Evolutionary conservation across 2,329 filamentous ascomycete genomes (phyloP).

Genomic region (Hirsutella thompsonii): DNA sequence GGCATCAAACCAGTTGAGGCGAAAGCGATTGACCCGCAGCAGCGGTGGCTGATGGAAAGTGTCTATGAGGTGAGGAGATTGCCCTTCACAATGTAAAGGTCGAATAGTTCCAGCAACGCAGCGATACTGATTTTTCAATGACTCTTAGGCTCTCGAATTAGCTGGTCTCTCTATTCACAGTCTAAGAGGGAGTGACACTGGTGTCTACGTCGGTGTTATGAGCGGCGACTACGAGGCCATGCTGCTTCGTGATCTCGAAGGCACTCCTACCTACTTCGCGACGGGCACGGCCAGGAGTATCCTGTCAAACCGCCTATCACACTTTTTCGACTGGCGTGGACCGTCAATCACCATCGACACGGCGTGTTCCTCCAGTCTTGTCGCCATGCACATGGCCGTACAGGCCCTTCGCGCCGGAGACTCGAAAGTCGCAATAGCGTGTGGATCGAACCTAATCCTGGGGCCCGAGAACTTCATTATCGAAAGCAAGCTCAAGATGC

Average conservation of each 20-base stretch:
- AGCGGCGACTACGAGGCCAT: slow-evolving; percentile 23
- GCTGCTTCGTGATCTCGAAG: slow-evolving; percentile 8
- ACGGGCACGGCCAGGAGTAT: slow-evolving; percentile 27
- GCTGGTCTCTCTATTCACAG: not conserved
- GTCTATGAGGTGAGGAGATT: too few relatives aligned
- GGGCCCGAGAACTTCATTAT: slow-evolving; percentile 8
- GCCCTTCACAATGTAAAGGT: too few relatives aligned
- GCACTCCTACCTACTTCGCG: slow-evolving; percentile 21
- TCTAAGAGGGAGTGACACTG: slow-evolving; percentile 9
- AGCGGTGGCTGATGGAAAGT: slow-evolving; percentile 25
- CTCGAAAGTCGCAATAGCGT: slow-evolving; percentile 20
- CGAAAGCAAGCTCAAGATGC: slow-evolving; percentile 4
- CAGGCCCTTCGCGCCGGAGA: slow-evolving; percentile 12
- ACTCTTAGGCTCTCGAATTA: slow-evolving; percentile 22
- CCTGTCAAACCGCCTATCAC: slow-evolving; percentile 30
- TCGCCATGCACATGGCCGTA: slow-evolving; percentile 29
- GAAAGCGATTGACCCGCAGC: slow-evolving; percentile 27
- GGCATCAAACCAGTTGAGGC: slow-evolving; percentile 23
- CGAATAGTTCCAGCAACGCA: too few relatives aligned
- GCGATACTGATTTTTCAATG: too few relatives aligned
- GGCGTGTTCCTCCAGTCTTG: slow-evolving; percentile 32
- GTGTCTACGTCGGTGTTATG: slow-evolving; percentile 18
- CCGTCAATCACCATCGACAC: slow-evolving; percentile 36
- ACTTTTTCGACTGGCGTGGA: slow-evolving; percentile 32
- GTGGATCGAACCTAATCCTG: slow-evolving; percentile 26